Base-by-base conservation (phyloP, 495 filamentous ascomycete genomes). In the Aspergillus asperescens region DNA sequence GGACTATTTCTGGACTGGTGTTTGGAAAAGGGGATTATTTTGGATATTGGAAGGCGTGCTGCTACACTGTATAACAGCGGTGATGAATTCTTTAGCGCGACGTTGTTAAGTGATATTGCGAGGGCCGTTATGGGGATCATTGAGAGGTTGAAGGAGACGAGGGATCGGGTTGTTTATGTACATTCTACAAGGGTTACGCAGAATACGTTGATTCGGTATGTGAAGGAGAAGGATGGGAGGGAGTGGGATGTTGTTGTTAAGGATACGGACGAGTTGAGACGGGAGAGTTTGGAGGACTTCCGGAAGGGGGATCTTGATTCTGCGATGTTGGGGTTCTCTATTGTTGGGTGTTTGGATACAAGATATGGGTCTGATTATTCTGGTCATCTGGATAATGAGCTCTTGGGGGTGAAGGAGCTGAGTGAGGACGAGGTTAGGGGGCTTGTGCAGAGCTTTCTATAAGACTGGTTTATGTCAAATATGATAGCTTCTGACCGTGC, bases 401-500 rank as follows among this genome's bases (percentile, higher is more conserved):
- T 41, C 19, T n/a, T 41, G 19, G 39, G 39, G 8, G 39, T 41
- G 19, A 41, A 13, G 20, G 22, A 23, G 19, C n/a, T 41, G 20
- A 12, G 19, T 24, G 39, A 41, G 39, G 39, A 41, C 7, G 39
- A 41, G 39, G 1, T 41, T 2, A 41, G 3, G 9, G 35, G 15
- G 35, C 5, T 38, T 10, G 16, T 38, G 15, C 5, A 19, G 35
- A 13, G 16, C 29, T 52, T 46, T 27, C 54, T 55, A 55, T 61
- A 64, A 16, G 63, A 56, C 4, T 65, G 65, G 43, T 63, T 62
- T 5, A 48, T 52, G 12, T 53, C 41, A 3, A n/a, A n/a, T n/a
- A n/a, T n/a, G n/a, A n/a, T n/a, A n/a, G n/a, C n/a, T n/a, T n/a
- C n/a, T n/a, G n/a, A n/a, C n/a, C n/a, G n/a, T n/a, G n/a, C n/a